Conservation (phyloP, 176 grass and related monocot genomes). For the Oryza glumipatula region DNA sequence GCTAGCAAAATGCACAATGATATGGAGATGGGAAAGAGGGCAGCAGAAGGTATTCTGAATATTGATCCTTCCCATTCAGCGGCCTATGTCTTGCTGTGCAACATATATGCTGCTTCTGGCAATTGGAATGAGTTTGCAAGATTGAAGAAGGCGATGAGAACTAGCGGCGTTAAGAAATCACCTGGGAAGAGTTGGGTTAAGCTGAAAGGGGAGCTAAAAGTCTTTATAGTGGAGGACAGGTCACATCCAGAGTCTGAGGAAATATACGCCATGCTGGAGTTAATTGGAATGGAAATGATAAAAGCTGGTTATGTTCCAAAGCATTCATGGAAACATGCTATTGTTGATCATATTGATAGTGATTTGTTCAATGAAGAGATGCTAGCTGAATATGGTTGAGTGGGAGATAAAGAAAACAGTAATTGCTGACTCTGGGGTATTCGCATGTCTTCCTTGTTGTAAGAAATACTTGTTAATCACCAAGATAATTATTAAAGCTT, state of each 20-base stretch:
- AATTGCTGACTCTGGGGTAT: conserved; percentile 1
- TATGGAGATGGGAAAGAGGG: conserved; percentile 76
- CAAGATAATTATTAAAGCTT: conserved; percentile 1
- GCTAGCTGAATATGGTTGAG: conserved; percentile 48
- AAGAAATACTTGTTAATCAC: conserved; percentile 2
- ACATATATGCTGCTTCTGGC: conserved; percentile 86
- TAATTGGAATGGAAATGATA: conserved; percentile 63
- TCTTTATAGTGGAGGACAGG: conserved; percentile 77
- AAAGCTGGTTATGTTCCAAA: conserved; percentile 69
- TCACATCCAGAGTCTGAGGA: conserved; percentile 68
- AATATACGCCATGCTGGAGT: conserved; percentile 75
- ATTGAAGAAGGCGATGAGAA: conserved; percentile 69
- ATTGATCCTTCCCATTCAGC: conserved; percentile 62
- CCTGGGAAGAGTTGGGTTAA: conserved; percentile 90
- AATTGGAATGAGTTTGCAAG: conserved; percentile 76
- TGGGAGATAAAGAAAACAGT: conserved; percentile 4
- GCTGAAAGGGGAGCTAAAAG: conserved; percentile 70
- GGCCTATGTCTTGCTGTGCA: conserved; percentile 83
- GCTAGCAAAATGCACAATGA: conserved; percentile 73
- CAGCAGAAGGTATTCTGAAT: conserved; percentile 67
- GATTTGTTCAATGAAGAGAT: conserved; percentile 45
- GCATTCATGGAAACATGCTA: conserved; percentile 27
- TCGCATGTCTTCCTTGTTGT: neutral
- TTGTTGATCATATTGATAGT: conserved; percentile 36
- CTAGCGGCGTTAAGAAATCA: conserved; percentile 65